Conservation (phyloP, 1,139 yeast genomes). For the Diutina scorzettiae region DNA sequence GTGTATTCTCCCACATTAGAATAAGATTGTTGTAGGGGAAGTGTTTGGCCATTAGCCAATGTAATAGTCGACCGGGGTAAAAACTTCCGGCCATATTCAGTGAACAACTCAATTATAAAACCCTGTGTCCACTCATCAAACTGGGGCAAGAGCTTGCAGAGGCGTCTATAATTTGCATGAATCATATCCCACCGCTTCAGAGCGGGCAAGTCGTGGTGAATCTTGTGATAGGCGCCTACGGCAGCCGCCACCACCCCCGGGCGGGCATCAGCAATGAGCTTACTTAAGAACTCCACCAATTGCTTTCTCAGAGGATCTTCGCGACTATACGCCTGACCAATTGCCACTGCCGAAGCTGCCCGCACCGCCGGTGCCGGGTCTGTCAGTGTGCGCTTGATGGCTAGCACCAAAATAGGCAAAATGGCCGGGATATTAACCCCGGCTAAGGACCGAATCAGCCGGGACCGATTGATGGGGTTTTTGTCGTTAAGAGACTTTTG, state of each 20-base stretch:
- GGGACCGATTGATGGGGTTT: constrained; percentile 53
- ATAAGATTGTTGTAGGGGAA: not conserved
- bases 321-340: constrained; percentile 47
- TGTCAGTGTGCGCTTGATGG: constrained; percentile 52
- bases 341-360: constrained; percentile 66
- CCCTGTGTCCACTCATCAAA: constrained; percentile 76
- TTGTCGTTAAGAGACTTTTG: constrained; percentile 72
- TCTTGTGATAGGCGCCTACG: constrained; percentile 40
- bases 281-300: constrained; percentile 10
- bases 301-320: constrained; percentile 15
- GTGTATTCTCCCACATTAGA: not conserved
- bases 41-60: not conserved
- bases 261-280: constrained; percentile 38
- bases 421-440: constrained; percentile 74
- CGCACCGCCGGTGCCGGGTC: constrained; percentile 78
- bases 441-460: constrained; percentile 69
- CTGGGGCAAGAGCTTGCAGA: constrained; percentile 39
- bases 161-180: constrained; percentile 60
- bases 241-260: constrained; percentile 66
- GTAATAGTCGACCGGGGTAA: constrained; percentile 34
- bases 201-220: constrained; percentile 13
- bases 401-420: constrained; percentile 63
- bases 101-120: constrained; percentile 46
- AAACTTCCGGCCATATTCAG: constrained; percentile 53
- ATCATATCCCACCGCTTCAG: constrained; percentile 50